Base-by-base conservation (phyloP, 805 yeast genomes). In the Myxozyma mucilagina region DNA sequence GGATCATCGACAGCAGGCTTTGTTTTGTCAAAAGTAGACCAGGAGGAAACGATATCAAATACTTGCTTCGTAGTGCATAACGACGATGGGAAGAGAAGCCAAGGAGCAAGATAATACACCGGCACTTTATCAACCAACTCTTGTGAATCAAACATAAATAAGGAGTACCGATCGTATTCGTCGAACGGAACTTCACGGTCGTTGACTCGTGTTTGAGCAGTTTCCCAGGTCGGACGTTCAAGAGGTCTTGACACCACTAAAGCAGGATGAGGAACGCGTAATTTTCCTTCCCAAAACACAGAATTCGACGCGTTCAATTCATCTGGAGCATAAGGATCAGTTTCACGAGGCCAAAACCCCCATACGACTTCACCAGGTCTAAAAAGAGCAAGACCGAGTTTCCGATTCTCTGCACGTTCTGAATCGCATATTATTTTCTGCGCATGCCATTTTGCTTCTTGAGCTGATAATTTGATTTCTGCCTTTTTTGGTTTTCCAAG, bases 291-390 rank as follows among this genome's bases (percentile, higher is more conserved):
- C 54, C 54, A 50, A n/a, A 38, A 14, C 13, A 50, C 32, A 16
- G 43, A 31, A 16, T 39, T 45, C 43, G 14, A n/a, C 38, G 24
- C 54, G 47, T 45, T 20, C 39, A 24, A 20, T n/a, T 18, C 16
- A 34, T 31, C 32, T 18, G 53, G 39, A 10, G n/a, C 45, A 42
- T 39, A 20, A 14, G 54, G 53, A 10, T 53, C 49, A 29, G 6
- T 14, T 8, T 20, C 36, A 10, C 3, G 24, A 6, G 45, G 45
- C 45, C 48, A 31, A n/a, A 43, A 53, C 2, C 24, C 48, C 64
- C 64, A 61, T 14, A 62, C 64, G 29, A 62, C 39, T 43, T 62
- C 66, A 35, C 66, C 66, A 11, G 51, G 56, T 16, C 66, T 35
- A 36, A 32, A 60, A 43, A 54, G 42, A 11, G 61, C 58, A 16